These are phyloP conservation scores for Leccinum pachyderme DNA, from an alignment of 1,284 basidiomycete species.

Conservation along the genomic window DNA sequence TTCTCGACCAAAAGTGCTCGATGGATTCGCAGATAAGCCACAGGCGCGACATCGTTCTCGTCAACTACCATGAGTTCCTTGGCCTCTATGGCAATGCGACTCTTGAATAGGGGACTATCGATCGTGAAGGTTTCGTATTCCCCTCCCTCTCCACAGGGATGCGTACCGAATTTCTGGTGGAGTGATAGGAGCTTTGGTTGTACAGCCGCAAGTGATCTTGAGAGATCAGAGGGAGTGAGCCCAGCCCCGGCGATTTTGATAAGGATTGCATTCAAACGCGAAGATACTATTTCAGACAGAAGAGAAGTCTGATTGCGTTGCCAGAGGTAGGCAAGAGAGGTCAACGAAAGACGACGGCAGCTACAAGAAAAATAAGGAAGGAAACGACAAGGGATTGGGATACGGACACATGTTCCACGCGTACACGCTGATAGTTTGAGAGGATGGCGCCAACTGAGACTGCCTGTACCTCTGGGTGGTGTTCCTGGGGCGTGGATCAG, in stretches of 20 bases:
- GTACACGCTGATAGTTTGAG: conserved; percentile 94
- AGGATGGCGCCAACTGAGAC: conserved; percentile 96
- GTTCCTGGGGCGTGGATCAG: conserved; percentile 42
- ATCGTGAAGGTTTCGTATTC: conserved; percentile 96
- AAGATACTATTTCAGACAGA: conserved; percentile 82
- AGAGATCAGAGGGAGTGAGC: conserved; percentile 75
- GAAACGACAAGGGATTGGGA: not conserved
- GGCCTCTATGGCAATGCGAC: conserved; percentile 68
- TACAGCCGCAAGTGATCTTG: conserved; percentile 76
- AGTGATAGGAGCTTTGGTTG: conserved; percentile 71
- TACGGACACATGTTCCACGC: conserved; percentile 94
- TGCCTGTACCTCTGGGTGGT: conserved; percentile 82
- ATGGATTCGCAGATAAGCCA: conserved; percentile 84
- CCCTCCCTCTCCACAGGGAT: conserved; percentile 97
- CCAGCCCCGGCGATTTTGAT: conserved; percentile 99
- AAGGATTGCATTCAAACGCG: conserved; percentile 79
- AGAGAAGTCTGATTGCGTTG: conserved; percentile 86
- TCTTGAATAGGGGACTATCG: conserved; percentile 88
- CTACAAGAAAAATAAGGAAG: conserved; percentile 40
- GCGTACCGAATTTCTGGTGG: conserved; percentile 85
- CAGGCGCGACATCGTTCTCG: conserved; percentile 75
- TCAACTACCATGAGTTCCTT: conserved; percentile 75
- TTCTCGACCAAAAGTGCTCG: conserved; percentile 41
- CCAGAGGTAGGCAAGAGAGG: conserved; percentile 91
- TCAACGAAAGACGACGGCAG: conserved; percentile 79